Evolutionary conservation across 2,329 filamentous ascomycete species (phyloP), one percentile per base, ranked within the genome.

Genomic region (Talaromyces piceae): DNA sequence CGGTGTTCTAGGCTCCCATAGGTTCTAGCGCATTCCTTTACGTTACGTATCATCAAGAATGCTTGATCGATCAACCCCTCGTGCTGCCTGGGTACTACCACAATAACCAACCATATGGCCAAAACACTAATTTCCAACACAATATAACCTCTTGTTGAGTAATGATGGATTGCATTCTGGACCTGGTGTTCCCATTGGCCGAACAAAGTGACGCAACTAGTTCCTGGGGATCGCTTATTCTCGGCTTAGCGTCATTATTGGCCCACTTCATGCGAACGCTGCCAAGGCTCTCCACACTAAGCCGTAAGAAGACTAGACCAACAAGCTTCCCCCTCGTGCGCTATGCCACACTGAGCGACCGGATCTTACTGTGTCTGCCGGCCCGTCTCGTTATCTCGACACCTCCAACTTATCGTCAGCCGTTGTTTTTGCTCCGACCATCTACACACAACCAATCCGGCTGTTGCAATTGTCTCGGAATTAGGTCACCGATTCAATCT

Each of bases 81-180:
- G n/a, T n/a, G n/a, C n/a, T n/a, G n/a, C n/a, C n/a, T n/a, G n/a
- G n/a, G n/a, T n/a, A n/a, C n/a, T n/a, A n/a, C n/a, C n/a, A n/a
- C n/a, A n/a, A n/a, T n/a, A n/a, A n/a, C n/a, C n/a, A n/a, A n/a
- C n/a, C n/a, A n/a, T n/a, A n/a, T n/a, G n/a, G n/a, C n/a, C n/a
- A n/a, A n/a, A n/a, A n/a, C n/a, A n/a, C n/a, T n/a, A n/a, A n/a
- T n/a, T n/a, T n/a, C n/a, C n/a, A n/a, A n/a, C n/a, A n/a, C n/a
- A n/a, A n/a, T n/a, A n/a, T n/a, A n/a, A n/a, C n/a, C n/a, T n/a
- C 5, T 22, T 26, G 11, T 47, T 54, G 6, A 56, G 58, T 23
- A n/a, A n/a, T 59, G 58, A 31, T 54, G 54, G 13, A 50, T 45
- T 27, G 41, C 20, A 11, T 56, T 49, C 31, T 59, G 58, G 49